Evolutionary conservation across 176 grass and related monocot genomes (phyloP), one percentile per base, ranked within the genome.

Genomic region (Puya raimondii): DNA sequence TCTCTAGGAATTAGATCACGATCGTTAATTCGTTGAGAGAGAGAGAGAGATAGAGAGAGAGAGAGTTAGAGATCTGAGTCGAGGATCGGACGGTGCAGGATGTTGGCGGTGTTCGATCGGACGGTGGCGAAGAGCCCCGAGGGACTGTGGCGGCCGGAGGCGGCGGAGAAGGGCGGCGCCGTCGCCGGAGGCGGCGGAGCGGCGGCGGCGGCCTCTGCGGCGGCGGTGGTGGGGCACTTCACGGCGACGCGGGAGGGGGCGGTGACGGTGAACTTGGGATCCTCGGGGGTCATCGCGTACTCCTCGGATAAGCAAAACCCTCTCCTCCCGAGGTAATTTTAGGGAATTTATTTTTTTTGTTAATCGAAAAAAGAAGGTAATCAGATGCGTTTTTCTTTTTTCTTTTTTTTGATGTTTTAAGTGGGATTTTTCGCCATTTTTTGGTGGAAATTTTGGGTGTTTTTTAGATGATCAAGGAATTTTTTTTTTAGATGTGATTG

Each of bases 81-180:
- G 33, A 42, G 33, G 68, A 70, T 70, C 68, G 49, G 5, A 26
- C 20, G 33, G 23, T 9, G 0, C 50, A 67, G 54, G 47, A 96
- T 96, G 91, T 82, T 91, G 52, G 85, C 88, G 9, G 83, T 88
- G 80, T 86, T 96, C 79, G 59, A 84, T 56, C 70, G 16, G 75
- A 49, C 72, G 75, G 80, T 91, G 75, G 88, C 83, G 80, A 87
- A 78, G 72, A 82, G 72, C 80, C 91, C 88, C 6, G 83, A 88
- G 63, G 85, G 85, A 61, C 78, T 96, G 14, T 72, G 72, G 78
- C 76, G 67, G 50, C 72, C 83, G 23, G 50, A 63, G 16, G 53
- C 78, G 7, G 61, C 47, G 1, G 79, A 13, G 4, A 53, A 23
- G 15, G 72, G 66, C 68, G 63, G 72, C 67, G 67, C 61, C 23